Evolutionary conservation across 2,329 filamentous ascomycete species (phyloP).

Genomic region (Ophiostoma populinum): DNA sequence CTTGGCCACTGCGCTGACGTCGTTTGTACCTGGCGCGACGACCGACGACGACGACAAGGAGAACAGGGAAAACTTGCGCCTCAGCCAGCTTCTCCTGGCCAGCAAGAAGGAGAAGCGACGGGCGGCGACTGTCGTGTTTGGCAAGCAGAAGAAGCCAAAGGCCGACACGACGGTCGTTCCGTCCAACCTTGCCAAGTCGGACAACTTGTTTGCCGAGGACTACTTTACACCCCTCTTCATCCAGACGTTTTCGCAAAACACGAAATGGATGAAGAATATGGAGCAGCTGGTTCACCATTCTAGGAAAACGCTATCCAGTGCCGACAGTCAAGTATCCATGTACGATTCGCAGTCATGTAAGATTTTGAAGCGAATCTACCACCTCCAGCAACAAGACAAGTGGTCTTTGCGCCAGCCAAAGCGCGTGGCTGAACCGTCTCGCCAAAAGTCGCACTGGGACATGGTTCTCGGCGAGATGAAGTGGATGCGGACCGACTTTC

Average conservation of each 20-base stretch:
- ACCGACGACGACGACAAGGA: constrained; percentile 9
- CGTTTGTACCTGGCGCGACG: constrained; percentile 2
- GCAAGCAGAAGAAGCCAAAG: constrained; percentile 29
- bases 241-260: constrained; percentile 35
- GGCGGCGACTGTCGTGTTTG: constrained; percentile 12
- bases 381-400: constrained; percentile 75
- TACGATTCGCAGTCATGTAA: constrained; percentile 78
- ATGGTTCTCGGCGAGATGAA: constrained; percentile 79
- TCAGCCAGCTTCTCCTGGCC: constrained; percentile 4
- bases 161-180: not conserved
- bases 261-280: constrained; percentile 43
- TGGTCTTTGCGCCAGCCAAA: constrained; percentile 88
- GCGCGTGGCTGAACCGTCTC: constrained; percentile 62
- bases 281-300: constrained; percentile 64
- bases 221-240: constrained; percentile 48
- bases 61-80: constrained; percentile 4
- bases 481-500: constrained; percentile 95
- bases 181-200: constrained; percentile 36
- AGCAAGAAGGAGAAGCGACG: constrained; percentile 7
- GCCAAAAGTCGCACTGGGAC: constrained; percentile 69
- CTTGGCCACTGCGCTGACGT: not conserved
- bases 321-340: constrained; percentile 67
- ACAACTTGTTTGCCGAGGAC: constrained; percentile 35
- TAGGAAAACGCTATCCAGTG: constrained; percentile 77
- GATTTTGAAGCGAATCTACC: constrained; percentile 72